Base-by-base conservation (phyloP, 2,329 filamentous ascomycete species). In the Curvularia verruculosa region DNA sequence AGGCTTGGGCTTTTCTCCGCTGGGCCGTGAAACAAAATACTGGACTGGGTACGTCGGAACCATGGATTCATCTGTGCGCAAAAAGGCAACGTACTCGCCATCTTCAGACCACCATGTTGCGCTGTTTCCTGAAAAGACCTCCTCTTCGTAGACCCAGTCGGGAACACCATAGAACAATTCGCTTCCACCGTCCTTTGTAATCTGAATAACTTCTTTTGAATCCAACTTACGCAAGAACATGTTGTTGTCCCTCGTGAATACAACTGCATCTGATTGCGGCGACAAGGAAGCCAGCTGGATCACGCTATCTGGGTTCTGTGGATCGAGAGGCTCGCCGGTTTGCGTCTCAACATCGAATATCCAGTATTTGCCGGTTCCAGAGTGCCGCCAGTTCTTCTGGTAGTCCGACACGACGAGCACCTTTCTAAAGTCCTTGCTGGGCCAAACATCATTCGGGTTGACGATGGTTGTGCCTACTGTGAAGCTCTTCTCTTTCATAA, bases 61-160 rank as follows among this genome's bases (percentile, higher is more conserved):
- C 23, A 85, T 84, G 0, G 92, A 92, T 78, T 99, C 96, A 73
- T 99, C 95, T 5, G 95, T 99, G 28, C 92, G 88, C 58, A 99
- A 80, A 75, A 96, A 99, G 21, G 95, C 92, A 56, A 99, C 79
- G 72, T 90, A 96, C 68, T 92, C 89, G 49, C 93, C 95, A 73
- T 96, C 91, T 34, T 88, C 84, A 31, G 92, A 94, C 93, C 93
- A 99, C 95, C 96, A 99, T 1, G 93, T 96, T 5, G 91, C 94
- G 59, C 86, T 91, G 66, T 91, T 90, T 1, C 85, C 89, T 13
- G 81, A 77, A 60, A 98, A 91, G 3, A 96, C 91, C 75, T 96
- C 92, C 68, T 89, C 87, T 72, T 96, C 91, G 69, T 96, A 96
- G 0, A 98, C 95, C 95, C 95, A 99, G 75, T 99, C 96, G 0